Conservation (phyloP, 306 rosid species). For the Begonia masoniana region DNA sequence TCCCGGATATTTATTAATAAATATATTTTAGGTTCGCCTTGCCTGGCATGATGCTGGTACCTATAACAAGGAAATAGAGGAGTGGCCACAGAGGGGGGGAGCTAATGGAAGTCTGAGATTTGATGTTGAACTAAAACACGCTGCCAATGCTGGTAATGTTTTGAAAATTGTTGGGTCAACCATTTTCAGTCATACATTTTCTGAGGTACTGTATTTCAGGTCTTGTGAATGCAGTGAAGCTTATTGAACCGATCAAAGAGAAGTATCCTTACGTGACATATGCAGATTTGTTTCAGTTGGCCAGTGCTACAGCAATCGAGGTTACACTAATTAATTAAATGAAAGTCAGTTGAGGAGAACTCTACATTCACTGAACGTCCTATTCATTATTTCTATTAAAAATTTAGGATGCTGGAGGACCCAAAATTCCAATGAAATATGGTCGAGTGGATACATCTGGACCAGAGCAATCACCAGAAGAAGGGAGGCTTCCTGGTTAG, state of each 20-base stretch:
- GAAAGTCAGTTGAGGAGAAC: conserved; percentile 3
- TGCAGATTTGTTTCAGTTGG: conserved; percentile 96
- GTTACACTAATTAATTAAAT: conserved; percentile 22
- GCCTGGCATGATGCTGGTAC: conserved; percentile 99
- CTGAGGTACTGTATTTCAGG: conserved; percentile 38
- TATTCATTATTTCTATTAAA: conserved; percentile 10
- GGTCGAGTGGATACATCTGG: conserved; percentile 70
- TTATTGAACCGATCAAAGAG: conserved; percentile 86
- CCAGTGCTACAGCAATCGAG: conserved; percentile 92
- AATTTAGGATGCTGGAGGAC: conserved; percentile 92
- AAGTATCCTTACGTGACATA: conserved; percentile 80
- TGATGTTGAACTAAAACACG: conserved; percentile 83
- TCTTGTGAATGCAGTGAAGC: conserved; percentile 87
- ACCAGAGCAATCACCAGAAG: conserved; percentile 89
- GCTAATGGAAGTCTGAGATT: conserved; percentile 90
- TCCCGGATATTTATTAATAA: neutral
- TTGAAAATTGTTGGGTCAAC: neutral
- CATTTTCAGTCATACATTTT: conserved; percentile 4
- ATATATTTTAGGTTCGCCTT: conserved; percentile 52
- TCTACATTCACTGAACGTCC: conserved; percentile 6
- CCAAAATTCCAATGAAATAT: conserved; percentile 91
- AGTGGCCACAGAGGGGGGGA: conserved; percentile 93
- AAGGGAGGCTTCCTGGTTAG: conserved; percentile 96
- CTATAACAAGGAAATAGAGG: conserved; percentile 79
- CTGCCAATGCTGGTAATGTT: conserved; percentile 83